A percentile compares a stretch with the other conserved stretches of the same genome.
Conservation (phyloP, 2,329 filamentous ascomycete species). For the Hymenotorrendiella dingleyae region DNA sequence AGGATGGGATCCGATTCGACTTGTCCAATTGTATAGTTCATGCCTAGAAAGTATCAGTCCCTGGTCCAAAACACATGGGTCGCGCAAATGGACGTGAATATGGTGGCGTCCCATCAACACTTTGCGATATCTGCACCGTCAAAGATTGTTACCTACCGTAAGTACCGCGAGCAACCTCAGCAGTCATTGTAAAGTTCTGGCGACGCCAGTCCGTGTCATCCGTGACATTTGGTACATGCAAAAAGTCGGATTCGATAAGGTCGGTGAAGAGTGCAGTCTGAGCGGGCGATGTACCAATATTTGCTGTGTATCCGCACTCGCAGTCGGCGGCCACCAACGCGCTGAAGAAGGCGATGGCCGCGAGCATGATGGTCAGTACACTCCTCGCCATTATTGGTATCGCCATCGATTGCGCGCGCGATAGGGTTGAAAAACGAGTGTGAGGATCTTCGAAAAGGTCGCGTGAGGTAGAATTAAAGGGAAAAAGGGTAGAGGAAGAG, state of each 20-base stretch:
- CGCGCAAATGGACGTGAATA: background rate
- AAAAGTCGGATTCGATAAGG: slow-evolving; percentile 66
- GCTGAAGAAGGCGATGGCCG: slow-evolving; percentile 3
- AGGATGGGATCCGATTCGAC: slow-evolving; percentile 47
- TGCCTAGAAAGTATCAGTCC: slow-evolving; percentile 27
- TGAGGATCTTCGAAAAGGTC: too few relatives aligned
- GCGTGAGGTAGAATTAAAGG: too few relatives aligned
- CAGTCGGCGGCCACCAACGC: slow-evolving; percentile 43
- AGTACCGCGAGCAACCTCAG: slow-evolving; percentile 50
- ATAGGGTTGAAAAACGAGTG: too few relatives aligned
- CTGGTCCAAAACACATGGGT: background rate
- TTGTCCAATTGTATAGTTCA: slow-evolving; percentile 53
- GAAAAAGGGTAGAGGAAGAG: too few relatives aligned
- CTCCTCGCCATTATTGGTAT: too few relatives aligned
- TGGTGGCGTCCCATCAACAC: background rate
- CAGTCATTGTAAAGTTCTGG: slow-evolving; percentile 61
- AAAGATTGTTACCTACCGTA: slow-evolving; percentile 38
- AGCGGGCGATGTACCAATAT: slow-evolving; percentile 32
- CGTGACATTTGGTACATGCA: slow-evolving; percentile 44
- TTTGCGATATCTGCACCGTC: too few relatives aligned
- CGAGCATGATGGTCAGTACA: too few relatives aligned
- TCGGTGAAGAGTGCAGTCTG: slow-evolving; percentile 57
- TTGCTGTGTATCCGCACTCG: slow-evolving; percentile 65
- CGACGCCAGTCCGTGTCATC: slow-evolving; percentile 55
- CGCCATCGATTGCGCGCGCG: too few relatives aligned